Evolutionary conservation across 1,284 basidiomycete species (phyloP).

Genomic region (Neolentinus lepideus): DNA sequence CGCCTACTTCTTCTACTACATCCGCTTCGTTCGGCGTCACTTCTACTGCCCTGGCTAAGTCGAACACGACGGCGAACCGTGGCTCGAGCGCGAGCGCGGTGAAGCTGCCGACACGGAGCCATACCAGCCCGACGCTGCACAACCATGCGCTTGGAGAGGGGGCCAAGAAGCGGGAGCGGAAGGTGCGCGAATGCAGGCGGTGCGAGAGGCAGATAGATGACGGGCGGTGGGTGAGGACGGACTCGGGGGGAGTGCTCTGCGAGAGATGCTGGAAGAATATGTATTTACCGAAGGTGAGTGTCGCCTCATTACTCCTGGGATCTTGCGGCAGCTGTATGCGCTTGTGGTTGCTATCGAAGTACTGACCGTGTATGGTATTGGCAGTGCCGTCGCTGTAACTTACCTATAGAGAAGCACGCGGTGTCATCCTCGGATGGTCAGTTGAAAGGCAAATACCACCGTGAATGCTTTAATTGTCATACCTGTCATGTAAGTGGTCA

Average conservation of each 20-base stretch:
- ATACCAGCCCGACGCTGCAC: slow-evolving; percentile 39
- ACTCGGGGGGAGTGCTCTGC: slow-evolving; percentile 72
- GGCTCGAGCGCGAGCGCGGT: slow-evolving; percentile 25
- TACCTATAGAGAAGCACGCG: slow-evolving; percentile 83
- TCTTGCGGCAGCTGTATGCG: slow-evolving; percentile 1
- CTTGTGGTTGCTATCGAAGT: slow-evolving; percentile 8
- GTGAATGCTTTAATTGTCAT: slow-evolving; percentile 82
- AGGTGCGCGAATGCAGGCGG: slow-evolving; percentile 49
- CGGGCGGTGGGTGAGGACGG: slow-evolving; percentile 73
- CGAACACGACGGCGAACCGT: not conserved
- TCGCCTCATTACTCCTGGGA: not conserved
- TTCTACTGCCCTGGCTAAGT: not conserved
- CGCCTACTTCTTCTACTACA: slow-evolving; percentile 13
- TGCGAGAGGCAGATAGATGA: slow-evolving; percentile 69
- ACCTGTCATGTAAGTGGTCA: slow-evolving; percentile 57
- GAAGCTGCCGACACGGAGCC: slow-evolving; percentile 48
- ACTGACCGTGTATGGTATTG: slow-evolving; percentile 21
- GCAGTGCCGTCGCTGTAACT: slow-evolving; percentile 78
- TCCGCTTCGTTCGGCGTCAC: not conserved
- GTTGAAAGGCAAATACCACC: slow-evolving; percentile 88
- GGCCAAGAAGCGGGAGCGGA: slow-evolving; percentile 11
- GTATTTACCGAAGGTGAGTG: slow-evolving; percentile 79
- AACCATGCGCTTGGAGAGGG: slow-evolving; percentile 1
- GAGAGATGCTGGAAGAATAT: slow-evolving; percentile 90
- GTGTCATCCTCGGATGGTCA: slow-evolving; percentile 89